These are phyloP conservation scores for Colletotrichum aenigma DNA, from an alignment of 2,329 filamentous ascomycete genomes.

Conservation along the genomic window DNA sequence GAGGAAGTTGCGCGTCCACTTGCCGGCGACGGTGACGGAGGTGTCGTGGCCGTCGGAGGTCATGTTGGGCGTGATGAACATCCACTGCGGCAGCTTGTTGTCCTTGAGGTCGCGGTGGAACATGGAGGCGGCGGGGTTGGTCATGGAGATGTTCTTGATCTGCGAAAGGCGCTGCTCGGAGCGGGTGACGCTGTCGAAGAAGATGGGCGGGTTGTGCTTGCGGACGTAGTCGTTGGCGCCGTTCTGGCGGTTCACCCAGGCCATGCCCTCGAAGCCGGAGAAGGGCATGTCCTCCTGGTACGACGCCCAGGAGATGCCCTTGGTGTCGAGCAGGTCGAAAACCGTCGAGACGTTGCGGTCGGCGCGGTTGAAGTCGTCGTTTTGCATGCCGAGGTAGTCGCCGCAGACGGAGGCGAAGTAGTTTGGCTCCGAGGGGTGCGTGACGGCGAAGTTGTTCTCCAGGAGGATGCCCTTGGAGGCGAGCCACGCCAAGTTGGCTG, in stretches of 20 bases:
- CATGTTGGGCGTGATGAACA: constrained; percentile 77
- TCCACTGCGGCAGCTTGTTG: constrained; percentile 72
- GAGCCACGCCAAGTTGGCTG: constrained; percentile 30
- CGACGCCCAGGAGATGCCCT: constrained; percentile 69
- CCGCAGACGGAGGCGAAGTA: constrained; percentile 67
- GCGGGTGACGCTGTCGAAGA: constrained; percentile 69
- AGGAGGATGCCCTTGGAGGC: constrained; percentile 34
- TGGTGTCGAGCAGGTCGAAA: constrained; percentile 70
- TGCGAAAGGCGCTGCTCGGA: constrained; percentile 64
- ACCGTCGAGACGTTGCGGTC: constrained; percentile 68
- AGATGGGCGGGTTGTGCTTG: constrained; percentile 75
- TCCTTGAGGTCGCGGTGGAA: constrained; percentile 71
- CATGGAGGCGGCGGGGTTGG: constrained; percentile 46
- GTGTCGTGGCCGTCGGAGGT: constrained; percentile 79
- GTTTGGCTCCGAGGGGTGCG: constrained; percentile 72
- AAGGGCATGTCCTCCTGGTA: constrained; percentile 84
- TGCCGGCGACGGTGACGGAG: constrained; percentile 69
- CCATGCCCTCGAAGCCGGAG: constrained; percentile 70
- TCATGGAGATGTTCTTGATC: constrained; percentile 71
- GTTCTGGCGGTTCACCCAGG: constrained; percentile 68
- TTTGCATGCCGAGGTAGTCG: constrained; percentile 67
- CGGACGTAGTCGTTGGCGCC: constrained; percentile 78
- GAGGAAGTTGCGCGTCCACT: constrained; percentile 72
- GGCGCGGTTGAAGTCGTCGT: constrained; percentile 64
- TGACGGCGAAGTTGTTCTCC: constrained; percentile 52